These are phyloP conservation scores for Sporisorium sorghi DNA, from an alignment of 1,284 basidiomycete species.

Conservation along the genomic window DNA sequence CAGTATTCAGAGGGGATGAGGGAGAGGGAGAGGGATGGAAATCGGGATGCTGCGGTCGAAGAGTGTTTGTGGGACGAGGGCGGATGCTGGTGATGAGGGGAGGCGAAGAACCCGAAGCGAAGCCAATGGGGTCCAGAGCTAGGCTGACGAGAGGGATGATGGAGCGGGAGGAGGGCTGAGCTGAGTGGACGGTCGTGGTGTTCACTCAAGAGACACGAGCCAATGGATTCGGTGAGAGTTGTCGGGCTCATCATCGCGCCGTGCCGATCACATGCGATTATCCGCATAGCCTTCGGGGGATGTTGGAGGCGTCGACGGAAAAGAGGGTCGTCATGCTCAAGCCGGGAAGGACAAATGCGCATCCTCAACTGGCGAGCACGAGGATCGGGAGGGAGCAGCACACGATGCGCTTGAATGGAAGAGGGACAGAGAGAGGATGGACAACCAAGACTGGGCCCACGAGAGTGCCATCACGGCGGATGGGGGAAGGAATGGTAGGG, in stretches of 20 bases:
- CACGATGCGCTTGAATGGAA: neutral
- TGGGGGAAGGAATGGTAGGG: neutral
- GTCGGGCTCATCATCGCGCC: neutral
- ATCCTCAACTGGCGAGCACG: no score
- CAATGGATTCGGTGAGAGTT: neutral
- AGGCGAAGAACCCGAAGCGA: no score
- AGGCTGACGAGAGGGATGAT: no score
- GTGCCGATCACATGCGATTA: neutral
- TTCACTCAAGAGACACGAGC: neutral
- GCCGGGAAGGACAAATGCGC: no score
- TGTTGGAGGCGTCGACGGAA: neutral
- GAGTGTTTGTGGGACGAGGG: no score
- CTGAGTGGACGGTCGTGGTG: neutral
- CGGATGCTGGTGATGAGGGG: neutral
- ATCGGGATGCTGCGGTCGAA: neutral
- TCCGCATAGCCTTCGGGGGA: neutral
- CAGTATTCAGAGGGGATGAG: neutral
- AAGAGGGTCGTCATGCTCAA: neutral
- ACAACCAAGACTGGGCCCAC: neutral
- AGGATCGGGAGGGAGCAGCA: neutral
- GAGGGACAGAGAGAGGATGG: neutral
- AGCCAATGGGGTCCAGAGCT: no score
- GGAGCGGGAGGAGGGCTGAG: neutral
- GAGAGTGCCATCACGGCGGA: neutral
- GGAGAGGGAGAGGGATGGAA: neutral